phyloP scores from a whole-genome alignment of 805 yeast species.

The Metschnikowia corniflorae region DNA sequence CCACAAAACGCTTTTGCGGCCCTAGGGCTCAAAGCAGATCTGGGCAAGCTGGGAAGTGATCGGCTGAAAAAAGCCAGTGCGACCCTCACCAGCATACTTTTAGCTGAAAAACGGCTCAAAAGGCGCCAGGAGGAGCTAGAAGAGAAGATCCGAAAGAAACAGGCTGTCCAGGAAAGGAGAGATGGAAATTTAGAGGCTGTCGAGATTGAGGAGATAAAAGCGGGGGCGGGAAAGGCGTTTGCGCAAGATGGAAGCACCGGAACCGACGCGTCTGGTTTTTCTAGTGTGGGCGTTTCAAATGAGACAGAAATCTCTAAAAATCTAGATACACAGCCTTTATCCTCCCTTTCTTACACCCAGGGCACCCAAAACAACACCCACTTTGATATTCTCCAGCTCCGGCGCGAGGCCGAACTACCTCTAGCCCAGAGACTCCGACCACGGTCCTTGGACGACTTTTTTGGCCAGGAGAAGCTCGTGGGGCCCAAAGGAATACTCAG shows the following conservation, averaged over 20 bases:
- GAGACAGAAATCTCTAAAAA: too few species aligned
- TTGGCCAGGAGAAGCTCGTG: slow-evolving; percentile 41
- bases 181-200: too few species aligned
- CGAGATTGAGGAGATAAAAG: too few species aligned
- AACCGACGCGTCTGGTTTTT: background rate
- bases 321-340: background rate
- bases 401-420: slow-evolving; percentile 26
- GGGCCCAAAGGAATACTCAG: slow-evolving; percentile 36
- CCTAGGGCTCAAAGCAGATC: slow-evolving; percentile 32
- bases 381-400: slow-evolving; percentile 8
- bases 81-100: slow-evolving; percentile 31
- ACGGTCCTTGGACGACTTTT: slow-evolving; percentile 33
- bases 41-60: slow-evolving; percentile 19
- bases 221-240: background rate
- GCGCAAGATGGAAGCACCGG: background rate
- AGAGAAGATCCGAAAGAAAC: slow-evolving; percentile 3
- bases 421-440: slow-evolving; percentile 42
- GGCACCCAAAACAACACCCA: background rate
- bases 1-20: slow-evolving; percentile 30
- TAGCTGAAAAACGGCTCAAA: slow-evolving; percentile 32
- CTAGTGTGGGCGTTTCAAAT: background rate
- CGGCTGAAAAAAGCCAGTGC: slow-evolving; percentile 25
- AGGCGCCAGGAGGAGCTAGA: slow-evolving; percentile 18
- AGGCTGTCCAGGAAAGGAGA: background rate
- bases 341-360: background rate